phyloP scores from a whole-genome alignment of 495 filamentous ascomycete genomes.

The Hypomontagnella monticulosa region DNA sequence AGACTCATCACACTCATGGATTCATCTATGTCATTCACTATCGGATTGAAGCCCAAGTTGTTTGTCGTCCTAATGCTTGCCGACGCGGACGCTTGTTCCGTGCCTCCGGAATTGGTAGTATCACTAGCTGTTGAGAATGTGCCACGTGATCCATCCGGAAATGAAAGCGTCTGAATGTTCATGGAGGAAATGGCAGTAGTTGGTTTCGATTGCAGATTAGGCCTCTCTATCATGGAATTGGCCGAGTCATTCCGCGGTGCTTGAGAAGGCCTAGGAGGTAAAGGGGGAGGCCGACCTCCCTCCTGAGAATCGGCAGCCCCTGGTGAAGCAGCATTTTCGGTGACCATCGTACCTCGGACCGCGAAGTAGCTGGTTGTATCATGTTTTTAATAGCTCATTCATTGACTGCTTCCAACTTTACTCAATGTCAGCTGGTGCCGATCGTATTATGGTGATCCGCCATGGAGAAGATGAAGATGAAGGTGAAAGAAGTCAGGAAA shows the following conservation, averaged over 20 bases:
- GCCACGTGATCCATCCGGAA: slow-evolving; percentile 71
- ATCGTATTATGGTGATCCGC: slow-evolving; percentile 2
- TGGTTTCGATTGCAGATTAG: slow-evolving; percentile 71
- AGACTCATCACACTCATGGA: slow-evolving; percentile 85
- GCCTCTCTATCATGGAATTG: slow-evolving; percentile 37
- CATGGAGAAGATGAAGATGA: background rate
- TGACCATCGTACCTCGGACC: slow-evolving; percentile 36
- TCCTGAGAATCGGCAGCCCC: slow-evolving; percentile 19
- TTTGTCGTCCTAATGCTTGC: slow-evolving; percentile 47
- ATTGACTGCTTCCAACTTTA: background rate
- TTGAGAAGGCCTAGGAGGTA: slow-evolving; percentile 71
- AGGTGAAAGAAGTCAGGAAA: background rate
- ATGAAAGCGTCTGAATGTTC: slow-evolving; percentile 77
- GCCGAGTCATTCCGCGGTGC: slow-evolving; percentile 11
- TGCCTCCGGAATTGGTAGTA: slow-evolving; percentile 46
- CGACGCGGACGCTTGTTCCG: slow-evolving; percentile 37
- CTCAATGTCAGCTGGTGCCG: background rate
- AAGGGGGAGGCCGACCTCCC: slow-evolving; percentile 65
- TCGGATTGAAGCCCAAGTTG: slow-evolving; percentile 31
- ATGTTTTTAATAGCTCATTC: slow-evolving; percentile 20
- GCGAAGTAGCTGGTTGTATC: slow-evolving; percentile 27
- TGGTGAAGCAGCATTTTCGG: slow-evolving; percentile 39
- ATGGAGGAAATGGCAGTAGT: slow-evolving; percentile 85
- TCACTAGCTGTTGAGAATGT: slow-evolving; percentile 62
- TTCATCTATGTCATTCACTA: slow-evolving; percentile 71